phyloP scores from a whole-genome alignment of 768 basidiomycete genomes.

The Mycena olivaceomarginata region DNA sequence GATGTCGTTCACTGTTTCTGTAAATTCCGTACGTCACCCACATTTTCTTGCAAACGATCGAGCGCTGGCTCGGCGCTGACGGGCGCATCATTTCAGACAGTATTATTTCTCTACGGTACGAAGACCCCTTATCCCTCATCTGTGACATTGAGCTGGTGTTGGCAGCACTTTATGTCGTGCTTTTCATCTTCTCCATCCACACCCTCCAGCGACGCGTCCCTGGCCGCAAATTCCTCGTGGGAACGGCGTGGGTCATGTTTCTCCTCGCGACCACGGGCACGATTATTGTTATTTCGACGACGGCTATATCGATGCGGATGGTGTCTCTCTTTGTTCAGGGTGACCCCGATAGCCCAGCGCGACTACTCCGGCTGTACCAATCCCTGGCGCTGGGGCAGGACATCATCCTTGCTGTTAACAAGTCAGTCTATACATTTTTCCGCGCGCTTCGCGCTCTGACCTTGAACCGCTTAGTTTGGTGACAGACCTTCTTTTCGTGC shows the following conservation, averaged over 20 bases:
- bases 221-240: background rate
- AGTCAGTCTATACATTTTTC: slow-evolving; percentile 2
- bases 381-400: slow-evolving; percentile 26
- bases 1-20: slow-evolving; percentile 26
- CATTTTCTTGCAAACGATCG: background rate
- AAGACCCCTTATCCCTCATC: background rate
- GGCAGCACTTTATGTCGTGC: slow-evolving; percentile 26
- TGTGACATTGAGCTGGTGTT: background rate
- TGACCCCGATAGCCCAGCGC: background rate
- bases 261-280: slow-evolving; percentile 3
- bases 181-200: slow-evolving; percentile 23
- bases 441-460: background rate
- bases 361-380: slow-evolving; percentile 11
- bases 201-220: slow-evolving; percentile 7
- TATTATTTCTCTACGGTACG: slow-evolving; percentile 27
- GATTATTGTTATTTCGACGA: background rate
- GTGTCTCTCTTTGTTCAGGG: slow-evolving; percentile 21
- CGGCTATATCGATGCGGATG: slow-evolving; percentile 23
- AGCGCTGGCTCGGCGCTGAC: background rate
- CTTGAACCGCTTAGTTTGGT: slow-evolving; percentile 2
- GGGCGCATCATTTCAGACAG: background rate
- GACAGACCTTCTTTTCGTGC: slow-evolving; percentile 30
- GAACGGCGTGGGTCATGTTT: slow-evolving; percentile 22
- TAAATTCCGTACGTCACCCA: slow-evolving; percentile 20
- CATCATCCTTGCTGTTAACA: slow-evolving; percentile 24